Percentiles rank a stretch among this genome's conserved stretches.
Evolutionary conservation across 2,329 filamentous ascomycete genomes (phyloP).

Genomic region (Sporothrix brunneoviolacea): DNA sequence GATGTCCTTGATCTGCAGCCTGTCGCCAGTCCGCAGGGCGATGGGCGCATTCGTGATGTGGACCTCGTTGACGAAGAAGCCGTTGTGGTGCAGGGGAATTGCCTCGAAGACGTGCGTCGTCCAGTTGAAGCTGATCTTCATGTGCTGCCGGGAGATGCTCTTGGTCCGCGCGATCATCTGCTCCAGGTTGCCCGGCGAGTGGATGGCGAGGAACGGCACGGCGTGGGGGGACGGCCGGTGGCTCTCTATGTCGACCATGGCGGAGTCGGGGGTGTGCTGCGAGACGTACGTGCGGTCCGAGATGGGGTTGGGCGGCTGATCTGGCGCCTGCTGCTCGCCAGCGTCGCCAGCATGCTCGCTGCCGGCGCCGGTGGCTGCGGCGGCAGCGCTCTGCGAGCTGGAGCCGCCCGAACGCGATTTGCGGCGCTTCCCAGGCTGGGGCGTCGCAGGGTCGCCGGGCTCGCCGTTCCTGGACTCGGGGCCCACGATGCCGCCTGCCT

Average conservation of each 20-base stretch:
- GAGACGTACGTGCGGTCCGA: constrained; percentile 51
- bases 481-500: constrained; percentile 62
- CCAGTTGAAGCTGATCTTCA: constrained; percentile 65
- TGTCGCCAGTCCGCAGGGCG: constrained; percentile 55
- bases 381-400: not conserved
- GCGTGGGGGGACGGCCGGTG: constrained; percentile 55
- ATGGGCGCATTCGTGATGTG: constrained; percentile 50
- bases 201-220: constrained; percentile 63
- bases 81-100: constrained; percentile 55
- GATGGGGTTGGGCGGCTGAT: constrained; percentile 31
- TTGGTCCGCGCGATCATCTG: constrained; percentile 58
- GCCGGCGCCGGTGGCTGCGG: not conserved
- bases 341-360: constrained; percentile 25
- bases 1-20: constrained; percentile 67
- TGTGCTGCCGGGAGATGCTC: constrained; percentile 66
- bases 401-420: constrained; percentile 3
- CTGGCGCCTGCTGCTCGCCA: constrained; percentile 14
- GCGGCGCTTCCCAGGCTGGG: no score
- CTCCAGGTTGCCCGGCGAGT: constrained; percentile 51
- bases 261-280: constrained; percentile 54
- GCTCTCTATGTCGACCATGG: constrained; percentile 51
- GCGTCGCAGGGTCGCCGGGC: no score
- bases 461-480: constrained; percentile 26
- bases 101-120: constrained; percentile 59
- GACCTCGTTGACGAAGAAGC: constrained; percentile 60